Evolutionary conservation across 352 stramenopile genomes (phyloP).

Genomic region (Thalassiosira ordinaria): DNA sequence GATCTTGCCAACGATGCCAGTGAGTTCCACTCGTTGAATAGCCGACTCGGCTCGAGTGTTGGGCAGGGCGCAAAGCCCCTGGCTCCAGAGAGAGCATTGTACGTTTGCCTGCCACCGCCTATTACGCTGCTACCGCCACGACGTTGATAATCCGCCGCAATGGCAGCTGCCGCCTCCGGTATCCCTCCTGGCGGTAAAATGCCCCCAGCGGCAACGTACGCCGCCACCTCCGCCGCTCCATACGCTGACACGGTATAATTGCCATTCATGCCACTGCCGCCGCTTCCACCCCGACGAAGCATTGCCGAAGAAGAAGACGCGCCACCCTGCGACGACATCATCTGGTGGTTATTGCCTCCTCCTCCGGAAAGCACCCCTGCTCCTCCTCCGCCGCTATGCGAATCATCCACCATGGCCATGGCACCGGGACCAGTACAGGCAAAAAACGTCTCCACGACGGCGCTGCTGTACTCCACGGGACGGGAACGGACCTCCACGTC

Average conservation of each 20-base stretch:
- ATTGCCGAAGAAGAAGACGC: too few species aligned
- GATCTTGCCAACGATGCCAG: conserved; percentile 28
- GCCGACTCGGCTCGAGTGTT: background rate
- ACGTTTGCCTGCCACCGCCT: background rate
- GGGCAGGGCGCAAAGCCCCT: conserved; percentile 43
- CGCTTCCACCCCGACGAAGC: too few species aligned
- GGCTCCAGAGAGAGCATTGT: background rate
- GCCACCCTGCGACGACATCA: background rate
- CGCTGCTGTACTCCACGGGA: conserved; percentile 56
- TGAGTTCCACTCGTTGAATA: conserved; percentile 43
- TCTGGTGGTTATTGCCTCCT: too few species aligned
- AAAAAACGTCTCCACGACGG: conserved; percentile 49
- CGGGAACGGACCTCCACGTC: conserved; percentile 66
- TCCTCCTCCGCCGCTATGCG: background rate
- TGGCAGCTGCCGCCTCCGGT: conserved; percentile 5
- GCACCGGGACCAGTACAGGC: conserved; percentile 41
- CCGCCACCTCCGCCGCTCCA: conserved; percentile 28
- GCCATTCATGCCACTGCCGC: background rate
- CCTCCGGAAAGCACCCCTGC: too few species aligned
- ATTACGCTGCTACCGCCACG: too few species aligned
- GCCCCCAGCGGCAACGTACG: conserved; percentile 41
- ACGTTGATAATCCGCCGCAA: too few species aligned
- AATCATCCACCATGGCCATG: conserved; percentile 39
- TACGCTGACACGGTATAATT: background rate
- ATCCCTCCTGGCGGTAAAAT: conserved; percentile 23